Evolutionary conservation across 345 rosid species (phyloP), one percentile per base, ranked within the genome.

Genomic region (Linum trigynum): DNA sequence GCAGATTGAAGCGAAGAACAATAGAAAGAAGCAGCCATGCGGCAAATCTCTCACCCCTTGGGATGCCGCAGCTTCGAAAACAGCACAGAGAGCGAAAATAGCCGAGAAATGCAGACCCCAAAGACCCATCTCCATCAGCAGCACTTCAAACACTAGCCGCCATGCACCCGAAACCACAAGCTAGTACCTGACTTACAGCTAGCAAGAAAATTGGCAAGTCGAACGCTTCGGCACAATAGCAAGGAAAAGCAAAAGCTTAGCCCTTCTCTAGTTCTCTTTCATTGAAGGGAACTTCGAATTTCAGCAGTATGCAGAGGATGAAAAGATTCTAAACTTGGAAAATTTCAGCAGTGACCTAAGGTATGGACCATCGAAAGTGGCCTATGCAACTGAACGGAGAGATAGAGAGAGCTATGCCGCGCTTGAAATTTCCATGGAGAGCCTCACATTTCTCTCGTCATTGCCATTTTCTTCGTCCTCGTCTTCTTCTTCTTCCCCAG

Each of bases 41-140:
- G 59, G 11, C 16, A 36, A 51, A 71, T 23, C 32, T 72, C 86
- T 78, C 71, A 83, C 86, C 35, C 79, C 59, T 42, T 74, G 71
- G 23, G 84, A 74, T 37, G 68, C 76, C 56, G 63, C 79, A 37
- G 66, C 61, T n/a, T 3, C 69, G 55, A 71, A 57, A 55, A 59
- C 36, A 48, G 43, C 8, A 73, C 64, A 66, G 70, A 60, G 69
- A 67, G 72, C 42, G 43, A 76, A 39, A 70, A 75, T 11, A 70
- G 63, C 41, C 37, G 63, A 32, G 50, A 62, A 67, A 4, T 70
- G 78, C 53, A 57, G 40, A 59, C 23, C 16, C 9, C 55, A 39
- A 68, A 76, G 59, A 68, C 69, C 66, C 65, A 43, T 68, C 72
- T 64, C 74, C 81, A 78, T 69, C 64, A 14, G 16, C 58, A 58